Evolutionary conservation across 192 early-diverging fungal genomes (phyloP).

Genomic region (Spizellomyces sp.): DNA sequence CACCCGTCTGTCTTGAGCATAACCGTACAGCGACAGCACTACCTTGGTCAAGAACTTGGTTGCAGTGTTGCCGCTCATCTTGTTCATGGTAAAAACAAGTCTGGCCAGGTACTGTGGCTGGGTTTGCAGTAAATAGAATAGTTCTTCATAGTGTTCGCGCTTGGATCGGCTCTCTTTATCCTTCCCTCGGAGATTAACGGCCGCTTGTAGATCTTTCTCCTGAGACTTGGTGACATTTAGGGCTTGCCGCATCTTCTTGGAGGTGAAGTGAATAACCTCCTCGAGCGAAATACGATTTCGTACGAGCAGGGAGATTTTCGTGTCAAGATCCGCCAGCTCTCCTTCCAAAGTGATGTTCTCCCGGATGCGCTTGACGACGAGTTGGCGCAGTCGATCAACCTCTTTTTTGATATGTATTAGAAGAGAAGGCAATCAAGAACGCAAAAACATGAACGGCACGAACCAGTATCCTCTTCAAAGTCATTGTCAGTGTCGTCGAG

Average conservation of each 20-base stretch:
- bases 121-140: slow-evolving; percentile 97
- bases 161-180: slow-evolving; percentile 85
- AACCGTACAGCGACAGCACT: slow-evolving; percentile 92
- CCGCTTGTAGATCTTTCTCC: slow-evolving; percentile 40
- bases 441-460: background rate
- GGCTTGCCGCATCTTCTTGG: slow-evolving; percentile 49
- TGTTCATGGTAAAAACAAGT: slow-evolving; percentile 87
- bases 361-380: slow-evolving; percentile 84
- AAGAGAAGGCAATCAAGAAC: background rate
- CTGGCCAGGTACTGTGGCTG: slow-evolving; percentile 89
- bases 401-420: slow-evolving; percentile 24
- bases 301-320: slow-evolving; percentile 95
- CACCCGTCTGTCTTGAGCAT: slow-evolving; percentile 94
- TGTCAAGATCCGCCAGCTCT: slow-evolving; percentile 85
- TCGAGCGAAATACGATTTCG: slow-evolving; percentile 95
- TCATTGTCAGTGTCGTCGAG: slow-evolving; percentile 90
- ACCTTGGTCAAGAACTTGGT: slow-evolving; percentile 88
- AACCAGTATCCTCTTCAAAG: slow-evolving; percentile 90
- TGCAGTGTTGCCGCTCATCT: slow-evolving; percentile 64
- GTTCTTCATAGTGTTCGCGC: slow-evolving; percentile 83
- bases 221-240: background rate
- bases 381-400: slow-evolving; percentile 81
- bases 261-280: slow-evolving; percentile 79
- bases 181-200: slow-evolving; percentile 72
- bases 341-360: slow-evolving; percentile 82